Base-by-base conservation (phyloP, 2,329 filamentous ascomycete species). In the Thermochaetoides dissita region DNA sequence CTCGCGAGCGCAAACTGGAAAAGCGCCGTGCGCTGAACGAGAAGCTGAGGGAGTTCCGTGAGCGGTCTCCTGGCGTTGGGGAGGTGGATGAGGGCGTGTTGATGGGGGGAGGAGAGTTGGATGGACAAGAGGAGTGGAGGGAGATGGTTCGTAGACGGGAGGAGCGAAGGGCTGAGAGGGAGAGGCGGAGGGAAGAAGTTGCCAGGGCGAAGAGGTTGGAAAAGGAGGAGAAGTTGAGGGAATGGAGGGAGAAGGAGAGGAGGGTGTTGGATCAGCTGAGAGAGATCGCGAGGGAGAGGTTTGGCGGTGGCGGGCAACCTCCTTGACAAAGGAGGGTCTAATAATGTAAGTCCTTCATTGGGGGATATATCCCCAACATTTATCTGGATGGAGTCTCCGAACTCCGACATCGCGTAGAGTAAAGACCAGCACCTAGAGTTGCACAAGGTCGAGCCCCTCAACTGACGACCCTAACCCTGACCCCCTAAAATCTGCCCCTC, bases 1-100 rank as follows among this genome's bases (percentile, higher is more conserved):
- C 83, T 1, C 78, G 79, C 37, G 89, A 94, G 63, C 78, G 89
- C 8, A 75, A 78, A 55, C 69, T 96, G 1, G 89, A 98, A 65
- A 95, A 95, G 71, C 81, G 79, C 49, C 73, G 72, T 31, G 81
- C 83, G 48, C 67, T 74, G 6, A 81, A 82, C 30, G 79, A 81
- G 6, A 76, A 80, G 50, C 80, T 93, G 66, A 74, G 77, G 28
- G 72, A 74, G 8, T 94, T 94, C 56, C 65, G 76, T 44, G 69
- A 87, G 49, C 80, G 77, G 9, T 75, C 79, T 0, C 78, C 75
- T 1, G 66, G 61, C 1, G 70, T 54, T 5, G 72, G 66, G 11
- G 83, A 84, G 38, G 70, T 86, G 0, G 71, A 72, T 0, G 88
- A 94, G 9, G 66, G 67, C 10, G 83, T 93, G 41, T 59, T 96